A percentile compares a stretch with the other conserved stretches of the same genome.
These are phyloP conservation scores for Pichia insulana DNA, from an alignment of 805 yeast species.

Conservation along the genomic window DNA sequence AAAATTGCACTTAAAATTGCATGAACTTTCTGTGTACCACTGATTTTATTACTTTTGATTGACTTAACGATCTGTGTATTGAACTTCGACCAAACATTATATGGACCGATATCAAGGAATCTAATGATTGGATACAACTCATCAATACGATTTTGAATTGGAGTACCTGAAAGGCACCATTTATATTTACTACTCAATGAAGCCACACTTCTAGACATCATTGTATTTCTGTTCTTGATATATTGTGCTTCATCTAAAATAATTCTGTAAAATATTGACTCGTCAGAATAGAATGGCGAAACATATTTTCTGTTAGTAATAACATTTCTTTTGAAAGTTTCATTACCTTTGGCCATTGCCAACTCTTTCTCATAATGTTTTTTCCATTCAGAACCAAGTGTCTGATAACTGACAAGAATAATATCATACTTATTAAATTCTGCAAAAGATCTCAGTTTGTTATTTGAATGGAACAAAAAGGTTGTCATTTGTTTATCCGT, in stretches of 20 bases:
- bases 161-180: slow-evolving; percentile 51
- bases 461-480: slow-evolving; percentile 53
- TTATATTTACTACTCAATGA: slow-evolving; percentile 32
- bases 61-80: slow-evolving; percentile 49
- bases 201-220: slow-evolving; percentile 39
- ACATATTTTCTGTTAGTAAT: slow-evolving; percentile 32
- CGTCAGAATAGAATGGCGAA: slow-evolving; percentile 55
- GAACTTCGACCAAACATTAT: slow-evolving; percentile 49
- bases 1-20: slow-evolving; percentile 65
- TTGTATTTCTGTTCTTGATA: slow-evolving; percentile 42
- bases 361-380: slow-evolving; percentile 43
- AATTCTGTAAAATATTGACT: slow-evolving; percentile 44
- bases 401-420: slow-evolving; percentile 72
- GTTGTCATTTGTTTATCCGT: slow-evolving; percentile 34
- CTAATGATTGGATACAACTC: slow-evolving; percentile 45
- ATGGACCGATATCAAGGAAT: slow-evolving; percentile 53
- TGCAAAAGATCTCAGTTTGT: slow-evolving; percentile 34
- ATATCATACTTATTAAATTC: slow-evolving; percentile 55
- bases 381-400: slow-evolving; percentile 68
- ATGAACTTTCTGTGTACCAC: slow-evolving; percentile 44
- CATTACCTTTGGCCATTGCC: slow-evolving; percentile 28
- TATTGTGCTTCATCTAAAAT: slow-evolving; percentile 51
- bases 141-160: slow-evolving; percentile 48
- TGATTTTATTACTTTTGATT: slow-evolving; percentile 31
- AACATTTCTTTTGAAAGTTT: slow-evolving; percentile 28